Evolutionary conservation across 164 flowering plant species (phyloP), one percentile per base, ranked within the genome.

Genomic region (Vitis vinifera): DNA sequence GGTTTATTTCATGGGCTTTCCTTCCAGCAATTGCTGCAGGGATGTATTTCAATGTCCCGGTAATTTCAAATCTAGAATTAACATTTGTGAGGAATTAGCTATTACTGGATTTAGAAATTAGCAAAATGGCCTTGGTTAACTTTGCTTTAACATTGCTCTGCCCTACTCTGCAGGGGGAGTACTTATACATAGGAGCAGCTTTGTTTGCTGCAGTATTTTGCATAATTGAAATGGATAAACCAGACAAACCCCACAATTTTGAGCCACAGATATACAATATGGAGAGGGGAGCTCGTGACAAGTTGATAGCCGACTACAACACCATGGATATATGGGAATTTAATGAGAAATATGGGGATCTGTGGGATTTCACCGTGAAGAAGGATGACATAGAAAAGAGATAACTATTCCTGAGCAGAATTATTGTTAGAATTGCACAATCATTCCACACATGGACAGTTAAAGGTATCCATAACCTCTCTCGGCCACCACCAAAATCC

Each of bases 251-350:
- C 13, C 93, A 94, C 74, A 86, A 94, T 86, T 94, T 94, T 68
- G 97, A 92, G 67, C 97, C 98, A 14, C 87, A 91, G 70, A 94
- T 94, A 59, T 94, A 94, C 82, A 94, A 91, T 65, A 88, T 94
- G 98, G 97, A 94, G 65, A 88, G 97, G 63, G 96, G 89, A 72
- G 93, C 94, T 59, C 88, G 98, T 0, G 98, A 94, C 79, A 94
- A 94, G 87, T 68, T 94, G 67, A 90, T 91, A 60, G 65, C 84
- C 6, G 97, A 94, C 58, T 94, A 92, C 81, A 94, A 90, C 81
- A 79, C 93, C 71, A 91, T 94, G 97, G 88, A 83, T 77, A 90
- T 91, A 51, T 94, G 98, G 98, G 98, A 94, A 47, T 94, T 92
- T 75, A 94, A 92, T 65, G 98, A 94, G 77, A 93, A 93, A 79